Conservation (phyloP, 306 rosid genomes). For the Medicago truncatula region DNA sequence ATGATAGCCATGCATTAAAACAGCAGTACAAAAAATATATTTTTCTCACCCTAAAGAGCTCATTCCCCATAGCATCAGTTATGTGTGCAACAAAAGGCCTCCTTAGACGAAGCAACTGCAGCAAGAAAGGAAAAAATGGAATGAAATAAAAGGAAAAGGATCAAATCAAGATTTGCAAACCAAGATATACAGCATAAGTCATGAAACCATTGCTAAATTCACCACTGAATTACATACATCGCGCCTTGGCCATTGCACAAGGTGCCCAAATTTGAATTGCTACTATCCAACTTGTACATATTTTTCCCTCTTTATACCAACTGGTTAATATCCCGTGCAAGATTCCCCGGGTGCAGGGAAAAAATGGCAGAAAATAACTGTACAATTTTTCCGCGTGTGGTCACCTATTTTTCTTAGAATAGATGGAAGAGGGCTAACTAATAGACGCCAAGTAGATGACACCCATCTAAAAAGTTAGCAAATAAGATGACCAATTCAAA, state of each 20-base stretch:
- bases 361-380: neutral
- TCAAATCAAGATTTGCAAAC: slow-evolving; percentile 33
- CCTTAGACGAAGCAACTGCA: slow-evolving; percentile 81
- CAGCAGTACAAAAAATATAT: slow-evolving; percentile 12
- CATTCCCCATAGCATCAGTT: slow-evolving; percentile 81
- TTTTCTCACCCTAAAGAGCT: slow-evolving; percentile 83
- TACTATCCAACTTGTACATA: slow-evolving; percentile 5
- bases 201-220: slow-evolving; percentile 4
- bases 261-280: slow-evolving; percentile 20
- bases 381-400: neutral
- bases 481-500: slow-evolving; percentile 22
- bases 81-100: slow-evolving; percentile 91
- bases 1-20: slow-evolving; percentile 18
- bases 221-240: slow-evolving; percentile 23
- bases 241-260: slow-evolving; percentile 27
- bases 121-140: slow-evolving; percentile 40
- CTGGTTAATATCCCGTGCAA: neutral
- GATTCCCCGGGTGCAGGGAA: neutral
- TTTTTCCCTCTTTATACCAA: neutral
- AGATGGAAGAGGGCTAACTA: slow-evolving; percentile 17
- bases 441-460: neutral
- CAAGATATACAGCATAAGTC: slow-evolving; percentile 19
- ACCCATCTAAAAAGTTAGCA: slow-evolving; percentile 23
- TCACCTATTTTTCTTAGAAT: neutral
- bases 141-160: slow-evolving; percentile 29